Percentiles rank a stretch among this genome's conserved stretches.
phyloP scores from a whole-genome alignment of 345 rosid species.

The Limnanthes douglasii region DNA sequence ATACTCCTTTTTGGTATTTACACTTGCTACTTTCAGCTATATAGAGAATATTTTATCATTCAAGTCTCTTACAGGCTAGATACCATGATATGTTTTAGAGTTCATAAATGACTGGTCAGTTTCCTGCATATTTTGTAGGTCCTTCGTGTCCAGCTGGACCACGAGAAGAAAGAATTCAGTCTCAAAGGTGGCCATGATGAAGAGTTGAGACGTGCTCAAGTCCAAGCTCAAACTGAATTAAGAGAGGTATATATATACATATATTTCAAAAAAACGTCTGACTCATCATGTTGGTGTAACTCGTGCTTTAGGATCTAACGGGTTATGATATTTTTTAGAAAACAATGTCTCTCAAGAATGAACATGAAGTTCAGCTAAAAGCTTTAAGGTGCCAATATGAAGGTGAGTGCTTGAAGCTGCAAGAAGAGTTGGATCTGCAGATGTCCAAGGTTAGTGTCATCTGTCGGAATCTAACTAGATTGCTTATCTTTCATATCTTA shows the following conservation, averaged over 20 bases:
- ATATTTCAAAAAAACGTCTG: constrained; percentile 1
- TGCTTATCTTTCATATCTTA: not conserved
- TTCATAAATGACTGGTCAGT: constrained; percentile 16
- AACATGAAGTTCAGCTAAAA: constrained; percentile 63
- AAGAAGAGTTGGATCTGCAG: constrained; percentile 60
- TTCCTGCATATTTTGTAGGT: constrained; percentile 27
- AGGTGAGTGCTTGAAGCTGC: constrained; percentile 56
- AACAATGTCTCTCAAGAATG: constrained; percentile 36
- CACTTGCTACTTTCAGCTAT: no score
- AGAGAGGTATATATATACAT: constrained; percentile 32
- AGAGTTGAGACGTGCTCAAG: constrained; percentile 47
- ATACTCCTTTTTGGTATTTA: not conserved
- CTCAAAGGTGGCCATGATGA: constrained; percentile 44
- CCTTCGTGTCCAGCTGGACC: constrained; percentile 30
- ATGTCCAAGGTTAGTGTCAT: constrained; percentile 38
- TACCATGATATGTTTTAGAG: not conserved
- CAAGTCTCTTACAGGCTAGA: not conserved
- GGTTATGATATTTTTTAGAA: constrained; percentile 23
- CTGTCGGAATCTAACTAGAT: not conserved
- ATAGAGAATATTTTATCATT: no score
- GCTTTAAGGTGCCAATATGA: constrained; percentile 55
- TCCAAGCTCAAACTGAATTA: constrained; percentile 56
- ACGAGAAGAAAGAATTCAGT: constrained; percentile 38
- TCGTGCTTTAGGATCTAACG: constrained; percentile 1
- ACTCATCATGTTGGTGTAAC: constrained; percentile 4